phyloP scores from a whole-genome alignment of 108 stramenopile genomes.

The Aurantiochytrium sp. region DNA sequence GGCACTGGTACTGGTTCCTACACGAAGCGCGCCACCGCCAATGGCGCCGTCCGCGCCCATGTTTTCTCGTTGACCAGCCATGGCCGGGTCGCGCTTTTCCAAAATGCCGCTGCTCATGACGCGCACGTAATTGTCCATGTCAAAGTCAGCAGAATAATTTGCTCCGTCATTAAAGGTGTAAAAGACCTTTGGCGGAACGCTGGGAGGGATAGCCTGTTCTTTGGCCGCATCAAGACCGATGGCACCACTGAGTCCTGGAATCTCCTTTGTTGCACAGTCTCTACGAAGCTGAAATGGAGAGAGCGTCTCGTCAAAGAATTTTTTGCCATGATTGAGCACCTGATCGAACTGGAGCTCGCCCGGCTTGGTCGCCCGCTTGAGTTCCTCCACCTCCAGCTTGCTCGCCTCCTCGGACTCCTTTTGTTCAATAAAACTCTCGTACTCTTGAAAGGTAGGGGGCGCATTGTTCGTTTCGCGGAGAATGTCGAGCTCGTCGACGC shows the following conservation, averaged over 20 bases:
- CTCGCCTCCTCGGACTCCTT: not conserved
- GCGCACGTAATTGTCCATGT: not conserved
- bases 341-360: not conserved
- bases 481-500: conserved; percentile 10
- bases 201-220: not conserved
- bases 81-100: not conserved
- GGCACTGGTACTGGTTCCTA: not conserved
- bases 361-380: not conserved
- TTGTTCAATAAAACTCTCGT: not conserved
- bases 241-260: not conserved
- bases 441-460: not conserved
- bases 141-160: not conserved
- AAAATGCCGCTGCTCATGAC: not conserved
- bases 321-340: not conserved
- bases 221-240: not conserved
- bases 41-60: not conserved
- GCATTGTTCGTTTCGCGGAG: not conserved
- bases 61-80: not conserved
- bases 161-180: not conserved
- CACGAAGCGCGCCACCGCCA: not conserved
- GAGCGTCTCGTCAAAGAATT: not conserved
- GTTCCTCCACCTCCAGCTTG: not conserved
- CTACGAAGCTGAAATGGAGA: not conserved
- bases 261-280: not conserved
- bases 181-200: not conserved